phyloP scores from a whole-genome alignment of 768 basidiomycete species.

The Hysterangium stoloniferum region DNA sequence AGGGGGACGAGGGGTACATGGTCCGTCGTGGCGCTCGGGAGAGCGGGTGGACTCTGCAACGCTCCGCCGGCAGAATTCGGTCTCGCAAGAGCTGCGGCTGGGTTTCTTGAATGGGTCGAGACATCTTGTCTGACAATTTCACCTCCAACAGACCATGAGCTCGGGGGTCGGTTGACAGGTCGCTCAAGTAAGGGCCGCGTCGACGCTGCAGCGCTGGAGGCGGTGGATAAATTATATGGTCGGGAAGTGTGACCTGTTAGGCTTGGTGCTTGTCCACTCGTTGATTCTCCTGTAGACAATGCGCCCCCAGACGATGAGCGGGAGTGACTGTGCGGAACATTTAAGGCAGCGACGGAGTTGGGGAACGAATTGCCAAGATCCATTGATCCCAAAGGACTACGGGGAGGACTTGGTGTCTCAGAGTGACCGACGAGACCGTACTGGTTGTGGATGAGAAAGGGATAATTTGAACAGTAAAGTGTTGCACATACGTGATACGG shows the following conservation, averaged over 20 bases:
- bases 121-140: background rate
- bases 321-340: background rate
- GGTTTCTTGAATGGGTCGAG: background rate
- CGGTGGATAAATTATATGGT: background rate
- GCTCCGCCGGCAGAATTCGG: background rate
- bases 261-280: background rate
- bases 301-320: background rate
- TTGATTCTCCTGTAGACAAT: background rate
- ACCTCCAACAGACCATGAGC: background rate
- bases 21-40: background rate
- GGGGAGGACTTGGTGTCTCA: background rate
- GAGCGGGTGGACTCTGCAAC: background rate
- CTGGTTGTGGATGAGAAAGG: background rate
- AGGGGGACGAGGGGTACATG: background rate
- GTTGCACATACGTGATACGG: slow-evolving; percentile 6
- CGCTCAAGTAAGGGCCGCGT: background rate
- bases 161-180: background rate
- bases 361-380: background rate
- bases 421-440: slow-evolving; percentile 11
- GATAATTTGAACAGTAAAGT: background rate
- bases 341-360: background rate
- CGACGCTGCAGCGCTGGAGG: background rate
- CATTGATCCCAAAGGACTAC: background rate
- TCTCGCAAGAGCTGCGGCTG: background rate
- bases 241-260: too few species aligned